A percentile compares a stretch with the other conserved stretches of the same genome.
Conservation (phyloP, 148 eudicot species). For the Rhododendron mucronatum region DNA sequence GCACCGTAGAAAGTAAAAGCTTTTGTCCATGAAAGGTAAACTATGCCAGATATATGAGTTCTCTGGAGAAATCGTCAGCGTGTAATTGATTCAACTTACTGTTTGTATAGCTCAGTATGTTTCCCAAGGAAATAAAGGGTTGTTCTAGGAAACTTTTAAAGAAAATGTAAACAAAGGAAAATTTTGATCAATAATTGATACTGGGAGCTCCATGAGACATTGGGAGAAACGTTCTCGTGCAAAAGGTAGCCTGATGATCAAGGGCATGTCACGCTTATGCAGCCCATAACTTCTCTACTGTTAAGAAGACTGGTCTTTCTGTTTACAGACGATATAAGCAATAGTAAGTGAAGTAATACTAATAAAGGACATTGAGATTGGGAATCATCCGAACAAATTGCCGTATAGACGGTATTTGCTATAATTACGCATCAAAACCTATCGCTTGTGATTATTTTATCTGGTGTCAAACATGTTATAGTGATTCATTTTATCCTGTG, state of each 20-base stretch:
- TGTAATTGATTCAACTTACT: background rate
- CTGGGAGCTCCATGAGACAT: background rate
- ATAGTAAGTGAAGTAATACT: background rate
- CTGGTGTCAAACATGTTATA: background rate
- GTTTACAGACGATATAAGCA: background rate
- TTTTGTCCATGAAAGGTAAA: background rate
- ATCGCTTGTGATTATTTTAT: background rate
- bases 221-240: background rate
- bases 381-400: background rate
- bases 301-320: background rate
- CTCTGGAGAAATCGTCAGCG: background rate
- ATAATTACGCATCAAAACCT: background rate
- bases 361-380: background rate
- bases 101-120: background rate
- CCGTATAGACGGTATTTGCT: background rate
- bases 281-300: background rate
- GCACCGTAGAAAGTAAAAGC: background rate
- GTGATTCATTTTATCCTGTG: background rate
- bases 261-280: background rate
- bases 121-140: background rate
- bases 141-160: background rate
- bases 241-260: background rate
- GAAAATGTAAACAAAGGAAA: background rate
- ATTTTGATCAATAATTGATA: background rate
- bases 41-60: background rate